Percentiles rank a stretch among this genome's conserved stretches.
phyloP scores from a whole-genome alignment of 257 asterid species.

The Solanum peruvianum region DNA sequence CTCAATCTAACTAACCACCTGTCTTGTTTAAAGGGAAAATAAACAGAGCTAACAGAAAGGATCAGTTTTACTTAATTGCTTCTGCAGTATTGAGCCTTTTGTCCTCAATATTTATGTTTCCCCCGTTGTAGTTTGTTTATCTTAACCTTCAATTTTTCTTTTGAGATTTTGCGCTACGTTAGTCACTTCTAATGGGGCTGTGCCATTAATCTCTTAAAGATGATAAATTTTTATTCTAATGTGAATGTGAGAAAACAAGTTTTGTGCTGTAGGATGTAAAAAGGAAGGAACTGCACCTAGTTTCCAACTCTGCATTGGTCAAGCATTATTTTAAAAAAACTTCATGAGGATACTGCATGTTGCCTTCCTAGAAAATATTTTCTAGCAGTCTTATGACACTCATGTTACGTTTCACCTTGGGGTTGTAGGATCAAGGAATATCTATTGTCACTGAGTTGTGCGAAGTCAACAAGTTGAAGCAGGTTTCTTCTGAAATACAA shows the following conservation, averaged over 20 bases:
- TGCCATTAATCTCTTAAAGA: background rate
- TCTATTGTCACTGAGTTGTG: conserved; percentile 64
- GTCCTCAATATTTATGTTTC: background rate
- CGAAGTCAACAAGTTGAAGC: conserved; percentile 55
- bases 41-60: background rate
- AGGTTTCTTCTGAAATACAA: conserved; percentile 38
- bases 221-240: background rate
- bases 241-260: background rate
- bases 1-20: background rate
- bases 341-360: background rate
- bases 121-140: background rate
- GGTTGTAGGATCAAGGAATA: conserved; percentile 73
- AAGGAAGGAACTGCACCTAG: background rate
- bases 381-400: background rate
- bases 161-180: background rate
- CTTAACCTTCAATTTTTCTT: background rate
- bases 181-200: background rate
- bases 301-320: background rate
- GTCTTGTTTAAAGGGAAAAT: background rate
- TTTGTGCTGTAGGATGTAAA: background rate
- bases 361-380: background rate
- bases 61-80: background rate
- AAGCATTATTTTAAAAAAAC: background rate
- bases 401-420: background rate
- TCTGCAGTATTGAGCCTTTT: background rate